Conservation (phyloP, 2,329 filamentous ascomycete genomes). For the Orbilia javanica region DNA sequence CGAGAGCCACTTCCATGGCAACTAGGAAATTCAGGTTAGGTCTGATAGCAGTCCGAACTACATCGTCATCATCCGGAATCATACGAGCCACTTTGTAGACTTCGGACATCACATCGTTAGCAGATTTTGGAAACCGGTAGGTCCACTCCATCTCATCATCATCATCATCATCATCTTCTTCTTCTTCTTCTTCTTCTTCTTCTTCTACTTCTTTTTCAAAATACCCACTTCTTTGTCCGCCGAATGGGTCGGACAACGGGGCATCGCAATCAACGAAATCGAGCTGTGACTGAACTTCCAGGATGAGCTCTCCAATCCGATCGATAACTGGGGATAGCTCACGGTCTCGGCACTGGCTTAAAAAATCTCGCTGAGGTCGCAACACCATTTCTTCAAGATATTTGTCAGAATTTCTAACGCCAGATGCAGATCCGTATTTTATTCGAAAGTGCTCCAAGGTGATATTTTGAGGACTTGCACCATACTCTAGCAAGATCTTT, state of each 20-base stretch:
- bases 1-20: neutral
- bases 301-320: slow-evolving; percentile 3
- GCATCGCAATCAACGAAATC: neutral
- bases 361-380: neutral
- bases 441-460: neutral
- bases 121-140: neutral
- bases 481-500: slow-evolving; percentile 4
- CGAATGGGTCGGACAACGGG: neutral
- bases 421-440: too few species aligned
- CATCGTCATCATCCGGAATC: too few species aligned
- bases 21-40: too few species aligned
- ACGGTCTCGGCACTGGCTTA: neutral
- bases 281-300: too few species aligned
- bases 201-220: too few species aligned
- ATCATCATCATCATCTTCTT: too few species aligned
- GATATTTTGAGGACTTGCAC: neutral
- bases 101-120: neutral
- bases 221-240: neutral
- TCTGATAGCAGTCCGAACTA: too few species aligned
- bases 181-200: too few species aligned
- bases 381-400: too few species aligned
- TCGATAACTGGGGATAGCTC: neutral
- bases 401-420: too few species aligned
- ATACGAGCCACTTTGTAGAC: neutral
- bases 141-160: neutral